These are phyloP conservation scores for Oryza longistaminata DNA, from an alignment of 176 grass and related monocot genomes.

Conservation along the genomic window DNA sequence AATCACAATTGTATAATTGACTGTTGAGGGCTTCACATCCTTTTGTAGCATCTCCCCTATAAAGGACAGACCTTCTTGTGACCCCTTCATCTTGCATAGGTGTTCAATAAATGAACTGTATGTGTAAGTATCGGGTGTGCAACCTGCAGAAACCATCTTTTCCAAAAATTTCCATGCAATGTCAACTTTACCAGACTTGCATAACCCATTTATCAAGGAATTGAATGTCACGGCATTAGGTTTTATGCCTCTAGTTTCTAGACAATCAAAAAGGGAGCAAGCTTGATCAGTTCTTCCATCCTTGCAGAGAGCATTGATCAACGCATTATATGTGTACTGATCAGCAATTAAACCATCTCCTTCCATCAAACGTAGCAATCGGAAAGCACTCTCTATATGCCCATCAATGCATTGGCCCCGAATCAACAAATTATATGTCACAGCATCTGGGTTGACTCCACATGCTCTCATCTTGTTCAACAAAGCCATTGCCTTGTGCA, in stretches of 20 bases:
- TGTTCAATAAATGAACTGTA: constrained; percentile 63
- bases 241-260: constrained; percentile 44
- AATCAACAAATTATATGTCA: constrained; percentile 60
- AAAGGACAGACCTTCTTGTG: constrained; percentile 44
- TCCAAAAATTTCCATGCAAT: constrained; percentile 45
- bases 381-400: constrained; percentile 51
- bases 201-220: constrained; percentile 56
- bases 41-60: constrained; percentile 60
- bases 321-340: constrained; percentile 47
- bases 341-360: constrained; percentile 54
- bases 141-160: constrained; percentile 55
- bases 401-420: constrained; percentile 56
- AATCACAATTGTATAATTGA: constrained; percentile 62
- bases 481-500: constrained; percentile 52
- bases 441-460: constrained; percentile 43
- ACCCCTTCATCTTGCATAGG: constrained; percentile 51
- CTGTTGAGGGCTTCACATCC: constrained; percentile 42
- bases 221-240: constrained; percentile 59
- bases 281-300: constrained; percentile 46
- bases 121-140: constrained; percentile 53
- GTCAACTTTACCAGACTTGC: constrained; percentile 54
- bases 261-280: constrained; percentile 45
- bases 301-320: constrained; percentile 71
- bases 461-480: constrained; percentile 36
- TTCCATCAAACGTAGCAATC: constrained; percentile 55